These are phyloP conservation scores for Cyclotella baltica DNA, from an alignment of 108 stramenopile species.

Conservation along the genomic window DNA sequence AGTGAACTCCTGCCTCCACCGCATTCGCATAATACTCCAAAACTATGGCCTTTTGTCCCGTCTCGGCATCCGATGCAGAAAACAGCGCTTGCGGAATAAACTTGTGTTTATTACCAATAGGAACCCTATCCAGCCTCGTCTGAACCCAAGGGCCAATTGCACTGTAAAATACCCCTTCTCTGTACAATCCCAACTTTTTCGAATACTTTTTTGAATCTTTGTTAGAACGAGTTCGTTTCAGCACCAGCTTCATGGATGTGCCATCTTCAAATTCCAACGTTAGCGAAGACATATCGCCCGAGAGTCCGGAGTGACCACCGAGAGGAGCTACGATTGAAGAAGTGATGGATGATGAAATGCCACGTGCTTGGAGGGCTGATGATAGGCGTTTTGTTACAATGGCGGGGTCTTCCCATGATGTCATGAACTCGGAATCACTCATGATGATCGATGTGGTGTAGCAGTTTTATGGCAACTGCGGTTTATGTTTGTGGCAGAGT, in stretches of 20 bases:
- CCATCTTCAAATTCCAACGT: conserved; percentile 11
- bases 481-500: too few relatives aligned
- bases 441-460: background rate
- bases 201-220: conserved; percentile 31
- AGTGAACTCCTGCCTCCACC: conserved; percentile 2
- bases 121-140: conserved; percentile 17
- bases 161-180: conserved; percentile 65
- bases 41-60: conserved; percentile 56
- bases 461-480: too few relatives aligned
- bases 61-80: conserved; percentile 48
- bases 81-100: conserved; percentile 57
- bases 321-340: background rate
- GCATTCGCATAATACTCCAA: conserved; percentile 56
- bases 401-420: conserved; percentile 17
- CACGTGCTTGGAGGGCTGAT: conserved; percentile 12
- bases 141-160: conserved; percentile 31
- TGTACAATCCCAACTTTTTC: conserved; percentile 57
- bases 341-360: conserved; percentile 11
- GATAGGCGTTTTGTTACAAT: conserved; percentile 9
- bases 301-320: conserved; percentile 9
- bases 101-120: background rate
- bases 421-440: conserved; percentile 19
- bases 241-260: conserved; percentile 30
- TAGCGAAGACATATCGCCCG: conserved; percentile 19
- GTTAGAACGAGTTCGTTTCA: conserved; percentile 50